Base-by-base conservation (phyloP, 805 yeast species). In the Saccharomycopsis sp. region DNA sequence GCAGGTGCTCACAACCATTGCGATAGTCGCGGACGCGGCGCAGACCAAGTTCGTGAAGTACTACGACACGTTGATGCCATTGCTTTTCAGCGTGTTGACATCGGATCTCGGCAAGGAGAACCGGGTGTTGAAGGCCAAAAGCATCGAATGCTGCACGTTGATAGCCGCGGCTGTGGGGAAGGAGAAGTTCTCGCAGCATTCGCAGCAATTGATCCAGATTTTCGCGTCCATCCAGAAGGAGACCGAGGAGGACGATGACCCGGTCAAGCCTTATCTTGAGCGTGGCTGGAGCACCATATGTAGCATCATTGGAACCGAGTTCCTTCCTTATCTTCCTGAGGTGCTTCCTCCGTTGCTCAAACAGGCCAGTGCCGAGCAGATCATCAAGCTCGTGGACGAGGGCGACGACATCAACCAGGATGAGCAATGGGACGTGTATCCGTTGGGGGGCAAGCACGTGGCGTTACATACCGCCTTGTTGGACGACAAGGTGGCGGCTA, bases 281-380 rank as follows among this genome's bases (percentile, higher is more conserved):
- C 96, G 89, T 69, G 97, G 96, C 52, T 94, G 99, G 99, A 90
- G 94, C 57, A 83, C 98, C 67, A 80, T 94, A 52, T 94, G 99
- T 69, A 81, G 87, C 64, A 82, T 93, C 55, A 77, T 93, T 47
- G 96, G 97, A 23, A 79, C 78, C 60, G 96, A 90, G 52, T 94
- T 94, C 69, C 72, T 89, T 61, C 97, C 97, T 14, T 86, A 82
- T 65, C 76, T 94, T 61, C 87, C 90, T 35, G 81, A 81, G 9
- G 97, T 94, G 41, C 78, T 94, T 68, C 97, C 98, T 25, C 92
- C 97, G n/a, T 75, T 94, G 58, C 72, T 94, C 57, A 80, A 78
- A 56, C 86, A 92, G 42, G 99, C 97, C 5, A 89, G 85, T 68
- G 92, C 94, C 12, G 81, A 90, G 20, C 97, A 93, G 67, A 97